Conservation (phyloP, 805 yeast genomes). For the Candida pseudoglaebosa region DNA sequence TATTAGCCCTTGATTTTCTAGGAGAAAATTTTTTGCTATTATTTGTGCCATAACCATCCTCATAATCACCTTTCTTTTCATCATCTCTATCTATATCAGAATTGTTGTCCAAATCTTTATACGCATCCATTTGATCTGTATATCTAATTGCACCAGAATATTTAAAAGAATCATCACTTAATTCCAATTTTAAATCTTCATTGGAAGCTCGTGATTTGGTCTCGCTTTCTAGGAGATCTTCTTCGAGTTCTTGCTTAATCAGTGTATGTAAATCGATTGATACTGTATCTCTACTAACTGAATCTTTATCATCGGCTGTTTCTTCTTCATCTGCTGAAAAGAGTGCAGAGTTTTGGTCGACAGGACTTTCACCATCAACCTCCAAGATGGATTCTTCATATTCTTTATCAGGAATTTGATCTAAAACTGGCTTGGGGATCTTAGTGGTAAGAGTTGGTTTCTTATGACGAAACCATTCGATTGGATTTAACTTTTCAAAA, state of each 20-base stretch:
- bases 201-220: too few species aligned
- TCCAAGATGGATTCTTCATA: not conserved
- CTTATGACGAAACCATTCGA: not conserved
- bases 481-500: not conserved
- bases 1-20: not conserved
- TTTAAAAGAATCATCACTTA: not conserved
- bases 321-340: not conserved
- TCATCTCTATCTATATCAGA: not conserved
- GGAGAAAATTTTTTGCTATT: not conserved
- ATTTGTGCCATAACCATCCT: too few species aligned
- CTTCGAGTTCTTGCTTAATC: not conserved
- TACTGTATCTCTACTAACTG: not conserved
- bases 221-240: too few species aligned
- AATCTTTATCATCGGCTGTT: not conserved
- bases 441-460: not conserved
- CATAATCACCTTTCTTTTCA: not conserved
- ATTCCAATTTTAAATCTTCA: not conserved
- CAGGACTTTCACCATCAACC: too few species aligned
- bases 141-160: too few species aligned
- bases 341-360: not conserved
- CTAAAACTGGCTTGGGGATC: not conserved
- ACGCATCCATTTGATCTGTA: too few species aligned
- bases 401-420: not conserved
- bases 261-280: not conserved
- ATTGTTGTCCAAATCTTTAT: conserved; percentile 3